phyloP scores from a whole-genome alignment of 495 filamentous ascomycete genomes.

The Hyaloscypha variabilis region DNA sequence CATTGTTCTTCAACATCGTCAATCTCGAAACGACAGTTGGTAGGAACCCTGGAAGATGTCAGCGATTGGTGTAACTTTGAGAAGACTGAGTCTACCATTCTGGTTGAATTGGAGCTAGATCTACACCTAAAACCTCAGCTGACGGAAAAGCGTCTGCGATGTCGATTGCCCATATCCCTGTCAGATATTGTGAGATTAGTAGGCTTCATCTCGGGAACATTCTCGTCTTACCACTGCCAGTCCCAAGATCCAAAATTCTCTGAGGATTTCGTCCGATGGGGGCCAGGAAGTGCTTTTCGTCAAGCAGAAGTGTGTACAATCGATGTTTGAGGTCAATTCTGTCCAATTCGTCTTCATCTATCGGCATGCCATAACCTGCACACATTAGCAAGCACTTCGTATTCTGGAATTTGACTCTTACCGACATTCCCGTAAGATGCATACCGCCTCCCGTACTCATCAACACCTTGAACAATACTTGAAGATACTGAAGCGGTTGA shows the following conservation, averaged over 20 bases:
- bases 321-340: conserved; percentile 28
- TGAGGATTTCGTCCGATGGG: conserved; percentile 40
- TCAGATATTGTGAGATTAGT: background rate
- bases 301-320: conserved; percentile 24
- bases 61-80: background rate
- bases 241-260: conserved; percentile 62
- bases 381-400: background rate
- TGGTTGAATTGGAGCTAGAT: conserved; percentile 22
- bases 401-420: background rate
- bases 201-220: too few species aligned
- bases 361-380: conserved; percentile 27
- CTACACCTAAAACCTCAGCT: conserved; percentile 26
- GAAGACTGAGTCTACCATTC: background rate
- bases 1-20: conserved; percentile 40
- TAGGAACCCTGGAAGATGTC: conserved; percentile 24
- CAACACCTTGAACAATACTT: conserved; percentile 9
- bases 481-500: background rate
- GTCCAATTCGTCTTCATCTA: conserved; percentile 31
- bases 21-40: conserved; percentile 40
- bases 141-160: conserved; percentile 28
- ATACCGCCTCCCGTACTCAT: conserved; percentile 28
- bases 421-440: conserved; percentile 22
- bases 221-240: conserved; percentile 58
- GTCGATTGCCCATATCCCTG: conserved; percentile 32
- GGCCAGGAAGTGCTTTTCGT: conserved; percentile 47